Base-by-base conservation (phyloP, 208 protist genomes). In the Leishmania arabica region DNA sequence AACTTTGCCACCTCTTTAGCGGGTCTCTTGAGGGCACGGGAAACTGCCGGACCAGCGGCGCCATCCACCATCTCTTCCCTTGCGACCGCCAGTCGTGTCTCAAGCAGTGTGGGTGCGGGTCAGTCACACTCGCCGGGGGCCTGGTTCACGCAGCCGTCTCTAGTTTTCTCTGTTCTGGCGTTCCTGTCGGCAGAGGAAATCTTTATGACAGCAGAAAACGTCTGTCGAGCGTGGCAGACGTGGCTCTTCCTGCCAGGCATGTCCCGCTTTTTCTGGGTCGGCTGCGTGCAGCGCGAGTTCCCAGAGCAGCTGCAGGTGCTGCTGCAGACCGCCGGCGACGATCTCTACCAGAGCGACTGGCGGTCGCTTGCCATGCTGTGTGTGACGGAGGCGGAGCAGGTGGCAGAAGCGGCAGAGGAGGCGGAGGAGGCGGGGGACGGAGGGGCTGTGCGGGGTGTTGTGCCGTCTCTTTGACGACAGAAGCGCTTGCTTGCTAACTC, bases 261-360 rank as follows among this genome's bases (percentile, higher is more conserved):
- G 13, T 92, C 92, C 40, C 79, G 77, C 70, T 86, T 83, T 37
- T 97, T 97, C 68, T 97, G 94, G 92, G 60, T 92, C 4, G 92
- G 80, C 34, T 88, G 85, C 58, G 90, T 95, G 34, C 88, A 95
- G 80, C 88, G 90, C n/a, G 92, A 97, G 85, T 97, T 90, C 71
- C 88, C 90, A 58, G 74, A 81, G 75, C 79, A 78, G 56, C 74
- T 97, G 19, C 75, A 75, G 47, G 53, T 37, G 31, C 77, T 95
- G 11, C 56, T 95, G 17, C 56, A 79, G 62, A 88, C 82, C 17
- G 84, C 87, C 56, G 89, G 85, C 37, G 66, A 53, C 6, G 90
- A 91, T 51, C 79, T 92, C 17, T 87, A 89, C 13, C 31, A 90
- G n/a, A 86, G 80, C 37, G 91, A 95, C 60, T 97, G 93, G 93